Conservation (phyloP, 192 early-diverging fungal genomes). For the Backusella westeae region DNA sequence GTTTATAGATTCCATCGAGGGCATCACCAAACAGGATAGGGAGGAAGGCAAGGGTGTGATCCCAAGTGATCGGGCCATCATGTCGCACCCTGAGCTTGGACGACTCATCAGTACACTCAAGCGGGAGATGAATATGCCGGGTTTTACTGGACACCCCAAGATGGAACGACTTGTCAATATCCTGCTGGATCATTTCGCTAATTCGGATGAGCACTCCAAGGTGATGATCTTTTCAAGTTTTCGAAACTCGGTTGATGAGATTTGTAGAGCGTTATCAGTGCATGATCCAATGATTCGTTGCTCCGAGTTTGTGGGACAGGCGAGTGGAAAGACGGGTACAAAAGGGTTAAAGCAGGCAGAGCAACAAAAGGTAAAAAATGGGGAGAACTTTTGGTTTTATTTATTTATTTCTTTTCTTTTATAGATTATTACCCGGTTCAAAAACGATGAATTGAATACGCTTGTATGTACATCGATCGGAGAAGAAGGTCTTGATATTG, state of each 20-base stretch:
- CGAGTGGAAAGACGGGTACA: conserved; percentile 39
- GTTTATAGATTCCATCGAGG: conserved; percentile 43
- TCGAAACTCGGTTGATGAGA: conserved; percentile 86
- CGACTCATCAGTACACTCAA: neutral
- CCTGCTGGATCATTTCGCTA: conserved; percentile 67
- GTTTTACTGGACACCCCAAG: conserved; percentile 80
- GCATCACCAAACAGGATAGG: neutral
- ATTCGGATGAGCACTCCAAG: conserved; percentile 49
- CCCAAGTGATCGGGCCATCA: neutral
- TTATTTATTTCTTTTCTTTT: neutral
- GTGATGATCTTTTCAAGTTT: conserved; percentile 88
- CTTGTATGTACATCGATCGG: conserved; percentile 91
- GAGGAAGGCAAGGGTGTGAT: neutral
- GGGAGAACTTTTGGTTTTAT: too few relatives aligned
- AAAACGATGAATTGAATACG: conserved; percentile 75
- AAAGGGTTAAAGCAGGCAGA: conserved; percentile 86
- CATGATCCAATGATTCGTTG: conserved; percentile 69
- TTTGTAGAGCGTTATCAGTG: conserved; percentile 54
- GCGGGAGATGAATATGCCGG: conserved; percentile 10
- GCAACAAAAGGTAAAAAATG: conserved; percentile 64
- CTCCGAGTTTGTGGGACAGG: conserved; percentile 84
- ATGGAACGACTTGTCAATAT: conserved; percentile 61
- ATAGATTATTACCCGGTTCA: conserved; percentile 74
- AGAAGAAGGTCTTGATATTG: conserved; percentile 96
- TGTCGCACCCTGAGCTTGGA: neutral